Base-by-base conservation (phyloP, 305 asterid genomes). In the Lippia alba region DNA sequence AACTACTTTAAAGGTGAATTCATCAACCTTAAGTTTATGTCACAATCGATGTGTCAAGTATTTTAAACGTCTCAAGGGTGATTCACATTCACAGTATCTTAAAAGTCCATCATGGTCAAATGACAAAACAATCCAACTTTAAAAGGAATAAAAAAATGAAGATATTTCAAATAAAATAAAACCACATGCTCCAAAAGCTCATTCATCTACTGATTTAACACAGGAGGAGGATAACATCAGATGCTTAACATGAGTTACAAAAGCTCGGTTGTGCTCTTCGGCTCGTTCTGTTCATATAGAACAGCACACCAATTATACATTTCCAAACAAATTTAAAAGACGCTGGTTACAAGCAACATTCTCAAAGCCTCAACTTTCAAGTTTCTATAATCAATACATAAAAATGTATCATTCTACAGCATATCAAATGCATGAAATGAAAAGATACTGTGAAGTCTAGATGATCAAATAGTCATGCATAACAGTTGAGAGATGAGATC, bases 391-490 rank as follows among this genome's bases (percentile, higher is more conserved):
- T 12, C 51, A 53, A 66, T 61, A 51, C 36, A 30, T 12, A 51
- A 39, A 66, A 8, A 49, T 24, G 70, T 30, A 61, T 36, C 61
- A 53, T 55, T 51, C 17, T 41, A 56, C 46, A 68, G 48, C 49
- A 41, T 18, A 10, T 68, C 10, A 68, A 60, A 68, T 40, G 56
- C 57, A 20, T 8, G 44, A 20, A 44, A 36, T 44, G 17, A 12
- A 41, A 55, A 12, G n/a, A 57, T 5, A 32, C 8, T 33, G 50
- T 19, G 24, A 67, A 41, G 53, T n/a, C 69, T 14, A 12, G 40
- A 30, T 64, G 56, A 32, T 15, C 15, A 24, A 24, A 64, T 24
- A 24, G 30, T 4, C 10, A 65, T 65, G 70, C 16, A 65, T 40
- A 66, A 53, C 10, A 36, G 20, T 36, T 12, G 62, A 36, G 3